Percentiles rank a stretch among this genome's conserved stretches.
These are phyloP conservation scores for Rhizopogon vesiculosus DNA, from an alignment of 768 basidiomycete species.

Conservation along the genomic window DNA sequence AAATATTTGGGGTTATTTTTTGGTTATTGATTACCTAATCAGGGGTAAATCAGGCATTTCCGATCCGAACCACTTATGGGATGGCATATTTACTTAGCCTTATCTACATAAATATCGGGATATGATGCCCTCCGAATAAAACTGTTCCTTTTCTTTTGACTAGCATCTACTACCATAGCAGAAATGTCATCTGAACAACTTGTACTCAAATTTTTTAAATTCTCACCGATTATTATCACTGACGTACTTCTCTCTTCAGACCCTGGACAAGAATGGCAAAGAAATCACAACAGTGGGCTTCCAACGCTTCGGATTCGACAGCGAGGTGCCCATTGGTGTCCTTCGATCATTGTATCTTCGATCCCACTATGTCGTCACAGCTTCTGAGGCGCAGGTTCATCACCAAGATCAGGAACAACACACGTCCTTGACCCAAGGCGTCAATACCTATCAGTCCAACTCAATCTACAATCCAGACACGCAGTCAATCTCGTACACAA, in stretches of 20 bases:
- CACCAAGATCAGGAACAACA: slow-evolving; percentile 40
- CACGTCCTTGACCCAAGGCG: slow-evolving; percentile 48
- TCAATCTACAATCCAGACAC: slow-evolving; percentile 81
- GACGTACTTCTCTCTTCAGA: slow-evolving; percentile 28
- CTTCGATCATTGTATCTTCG: slow-evolving; percentile 88
- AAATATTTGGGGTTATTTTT: slow-evolving; percentile 3
- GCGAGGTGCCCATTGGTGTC: slow-evolving; percentile 71
- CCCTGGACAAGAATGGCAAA: slow-evolving; percentile 68
- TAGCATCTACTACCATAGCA: slow-evolving; percentile 13
- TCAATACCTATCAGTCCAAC: slow-evolving; percentile 65
- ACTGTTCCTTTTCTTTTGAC: not conserved
- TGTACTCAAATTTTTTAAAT: slow-evolving; percentile 8
- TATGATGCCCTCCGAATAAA: no score
- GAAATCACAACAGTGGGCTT: slow-evolving; percentile 81
- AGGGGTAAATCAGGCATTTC: not conserved
- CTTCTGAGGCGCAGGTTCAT: slow-evolving; percentile 29
- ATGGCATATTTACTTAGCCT: not conserved
- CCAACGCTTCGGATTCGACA: slow-evolving; percentile 86
- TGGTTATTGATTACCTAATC: slow-evolving; percentile 1
- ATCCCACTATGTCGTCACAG: slow-evolving; percentile 63
- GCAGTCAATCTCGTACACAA: slow-evolving; percentile 86
- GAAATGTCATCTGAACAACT: slow-evolving; percentile 13
- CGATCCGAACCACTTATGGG: no score
- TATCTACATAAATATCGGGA: not conserved
- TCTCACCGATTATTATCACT: not conserved